Percentiles rank a stretch among this genome's conserved stretches.
phyloP scores from a whole-genome alignment of 768 basidiomycete species.

The Lentinula lateritia region DNA sequence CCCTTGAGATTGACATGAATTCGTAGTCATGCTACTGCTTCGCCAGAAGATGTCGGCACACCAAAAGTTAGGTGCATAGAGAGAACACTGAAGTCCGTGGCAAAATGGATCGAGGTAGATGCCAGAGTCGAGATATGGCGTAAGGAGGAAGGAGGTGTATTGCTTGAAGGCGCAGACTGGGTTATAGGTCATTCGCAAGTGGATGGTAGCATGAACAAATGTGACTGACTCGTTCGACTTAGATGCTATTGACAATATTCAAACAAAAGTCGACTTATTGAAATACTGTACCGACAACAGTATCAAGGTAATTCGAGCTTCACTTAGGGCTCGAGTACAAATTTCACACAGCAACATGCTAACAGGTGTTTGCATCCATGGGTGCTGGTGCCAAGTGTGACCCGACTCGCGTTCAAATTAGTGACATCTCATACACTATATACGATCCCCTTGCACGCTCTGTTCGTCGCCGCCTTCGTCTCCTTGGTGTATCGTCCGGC shows the following conservation, averaged over 20 bases:
- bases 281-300: slow-evolving; percentile 77
- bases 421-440: slow-evolving; percentile 86
- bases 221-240: neutral
- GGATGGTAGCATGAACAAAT: slow-evolving; percentile 13
- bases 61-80: slow-evolving; percentile 84
- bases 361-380: slow-evolving; percentile 94
- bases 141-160: slow-evolving; percentile 66
- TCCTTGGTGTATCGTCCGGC: slow-evolving; percentile 53
- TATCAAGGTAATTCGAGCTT: slow-evolving; percentile 56
- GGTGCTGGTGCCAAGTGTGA: slow-evolving; percentile 94
- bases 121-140: slow-evolving; percentile 80
- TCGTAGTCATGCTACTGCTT: slow-evolving; percentile 82
- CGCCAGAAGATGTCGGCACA: slow-evolving; percentile 84
- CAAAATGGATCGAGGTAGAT: slow-evolving; percentile 87
- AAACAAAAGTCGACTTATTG: slow-evolving; percentile 92
- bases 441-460: slow-evolving; percentile 94
- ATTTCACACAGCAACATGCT: slow-evolving; percentile 11
- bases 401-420: slow-evolving; percentile 92
- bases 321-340: neutral
- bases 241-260: slow-evolving; percentile 98
- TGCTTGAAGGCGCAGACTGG: slow-evolving; percentile 88
- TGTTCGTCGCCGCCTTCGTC: slow-evolving; percentile 72
- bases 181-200: slow-evolving; percentile 69
- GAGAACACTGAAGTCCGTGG: slow-evolving; percentile 60
- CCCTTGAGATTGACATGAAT: neutral